These are phyloP conservation scores for Misopates orontium DNA, from an alignment of 257 asterid genomes.

Conservation along the genomic window DNA sequence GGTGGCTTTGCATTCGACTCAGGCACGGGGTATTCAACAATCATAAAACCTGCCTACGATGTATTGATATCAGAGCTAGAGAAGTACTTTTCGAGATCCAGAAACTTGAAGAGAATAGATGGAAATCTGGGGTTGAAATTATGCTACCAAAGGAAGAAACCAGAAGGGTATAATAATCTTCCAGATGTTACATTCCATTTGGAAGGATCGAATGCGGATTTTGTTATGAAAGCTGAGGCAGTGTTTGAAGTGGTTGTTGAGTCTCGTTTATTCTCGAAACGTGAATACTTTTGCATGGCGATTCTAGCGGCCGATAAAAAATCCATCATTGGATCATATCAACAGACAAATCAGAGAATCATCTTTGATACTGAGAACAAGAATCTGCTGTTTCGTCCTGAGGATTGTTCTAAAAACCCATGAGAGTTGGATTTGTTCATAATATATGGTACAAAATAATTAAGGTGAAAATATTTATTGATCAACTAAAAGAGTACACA, in stretches of 20 bases:
- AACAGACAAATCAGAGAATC: constrained; percentile 13
- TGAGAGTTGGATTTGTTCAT: too few species aligned
- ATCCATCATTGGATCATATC: constrained; percentile 26
- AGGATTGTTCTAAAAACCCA: not conserved
- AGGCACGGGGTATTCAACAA: constrained; percentile 25
- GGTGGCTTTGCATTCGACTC: constrained; percentile 32
- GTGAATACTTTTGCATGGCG: constrained; percentile 33
- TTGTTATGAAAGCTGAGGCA: constrained; percentile 27
- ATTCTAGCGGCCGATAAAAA: not conserved
- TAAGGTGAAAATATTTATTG: too few species aligned
- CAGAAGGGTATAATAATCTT: constrained; percentile 4
- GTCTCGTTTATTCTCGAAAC: not conserved
- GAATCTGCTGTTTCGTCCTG: not conserved
- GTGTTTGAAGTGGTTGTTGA: constrained; percentile 21
- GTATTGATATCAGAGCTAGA: constrained; percentile 4
- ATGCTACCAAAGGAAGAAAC: too few species aligned
- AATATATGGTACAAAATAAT: too few species aligned
- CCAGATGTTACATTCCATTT: constrained; percentile 23
- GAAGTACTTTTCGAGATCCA: constrained; percentile 24
- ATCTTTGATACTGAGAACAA: not conserved
- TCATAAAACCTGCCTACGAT: constrained; percentile 25
- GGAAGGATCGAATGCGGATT: constrained; percentile 16
- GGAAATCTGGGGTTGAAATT: constrained; percentile 13
- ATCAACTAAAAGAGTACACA: too few species aligned
- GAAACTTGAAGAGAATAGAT: constrained; percentile 6